Conservation (phyloP, 345 rosid genomes). For the Dovyalis caffra region DNA sequence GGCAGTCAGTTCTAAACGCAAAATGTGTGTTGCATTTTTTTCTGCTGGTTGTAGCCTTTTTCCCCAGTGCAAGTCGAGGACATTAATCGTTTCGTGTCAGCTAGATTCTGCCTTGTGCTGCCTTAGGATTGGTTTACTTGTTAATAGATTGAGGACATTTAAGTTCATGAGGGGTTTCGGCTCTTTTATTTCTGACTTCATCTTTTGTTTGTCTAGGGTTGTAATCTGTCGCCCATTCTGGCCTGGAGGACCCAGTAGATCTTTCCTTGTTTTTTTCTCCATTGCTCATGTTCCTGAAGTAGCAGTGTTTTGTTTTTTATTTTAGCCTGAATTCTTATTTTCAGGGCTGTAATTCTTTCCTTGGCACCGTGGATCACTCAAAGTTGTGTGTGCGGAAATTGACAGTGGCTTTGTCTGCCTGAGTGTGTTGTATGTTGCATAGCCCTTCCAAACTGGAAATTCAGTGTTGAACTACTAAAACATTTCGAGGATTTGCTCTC, state of each 20-base stretch:
- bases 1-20: not conserved
- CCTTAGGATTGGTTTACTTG: not conserved
- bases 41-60: not conserved
- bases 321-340: too few relatives aligned
- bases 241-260: constrained; percentile 3
- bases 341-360: too few relatives aligned
- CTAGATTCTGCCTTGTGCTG: not conserved
- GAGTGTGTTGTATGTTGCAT: not conserved
- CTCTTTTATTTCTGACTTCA: constrained; percentile 12
- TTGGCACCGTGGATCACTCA: too few relatives aligned
- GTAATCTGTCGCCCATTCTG: constrained; percentile 22
- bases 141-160: not conserved
- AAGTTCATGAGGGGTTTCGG: not conserved
- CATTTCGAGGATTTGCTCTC: too few relatives aligned
- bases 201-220: constrained; percentile 34
- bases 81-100: not conserved
- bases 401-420: too few relatives aligned
- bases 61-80: not conserved
- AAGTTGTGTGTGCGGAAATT: too few relatives aligned
- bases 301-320: not conserved
- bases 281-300: not conserved
- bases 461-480: not conserved
- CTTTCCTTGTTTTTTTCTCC: not conserved
- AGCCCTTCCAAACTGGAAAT: not conserved
- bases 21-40: too few relatives aligned